Percentiles rank a stretch among this genome's conserved stretches.
phyloP scores from a whole-genome alignment of 768 basidiomycete species.

The Psilocybe subaeruginosa region DNA sequence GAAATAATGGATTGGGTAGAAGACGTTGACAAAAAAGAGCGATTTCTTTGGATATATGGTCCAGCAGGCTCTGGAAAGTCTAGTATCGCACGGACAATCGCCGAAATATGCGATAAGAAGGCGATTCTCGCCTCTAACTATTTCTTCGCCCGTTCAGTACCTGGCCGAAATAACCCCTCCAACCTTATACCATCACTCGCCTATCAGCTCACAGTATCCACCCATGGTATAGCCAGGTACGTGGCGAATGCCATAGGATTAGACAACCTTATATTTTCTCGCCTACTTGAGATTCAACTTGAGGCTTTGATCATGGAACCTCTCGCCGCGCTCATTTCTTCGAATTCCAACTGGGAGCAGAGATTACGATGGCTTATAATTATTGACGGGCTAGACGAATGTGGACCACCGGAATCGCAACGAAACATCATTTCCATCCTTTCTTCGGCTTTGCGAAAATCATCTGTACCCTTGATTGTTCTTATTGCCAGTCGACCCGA shows the following conservation, averaged over 20 bases:
- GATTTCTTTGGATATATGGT: slow-evolving; percentile 7
- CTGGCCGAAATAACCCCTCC: background rate
- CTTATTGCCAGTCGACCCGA: background rate
- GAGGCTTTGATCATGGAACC: background rate
- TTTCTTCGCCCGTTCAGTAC: background rate
- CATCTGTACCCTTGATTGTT: background rate
- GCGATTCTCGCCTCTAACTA: background rate
- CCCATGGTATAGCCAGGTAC: background rate
- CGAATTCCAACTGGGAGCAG: background rate
- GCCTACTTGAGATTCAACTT: background rate
- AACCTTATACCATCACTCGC: background rate
- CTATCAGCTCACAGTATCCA: background rate
- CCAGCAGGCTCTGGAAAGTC: slow-evolving; percentile 11
- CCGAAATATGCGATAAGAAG: background rate
- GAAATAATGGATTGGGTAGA: slow-evolving; percentile 6
- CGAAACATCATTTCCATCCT: background rate
- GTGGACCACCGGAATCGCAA: background rate
- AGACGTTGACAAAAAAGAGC: background rate
- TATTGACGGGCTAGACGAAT: background rate
- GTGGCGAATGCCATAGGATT: background rate
- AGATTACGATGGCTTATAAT: background rate
- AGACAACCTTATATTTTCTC: background rate
- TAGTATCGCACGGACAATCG: background rate
- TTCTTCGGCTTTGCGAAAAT: background rate
- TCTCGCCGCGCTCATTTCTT: background rate